Evolutionary conservation across 257 asterid species (phyloP).

Genomic region (Solanum lycopersicoides): DNA sequence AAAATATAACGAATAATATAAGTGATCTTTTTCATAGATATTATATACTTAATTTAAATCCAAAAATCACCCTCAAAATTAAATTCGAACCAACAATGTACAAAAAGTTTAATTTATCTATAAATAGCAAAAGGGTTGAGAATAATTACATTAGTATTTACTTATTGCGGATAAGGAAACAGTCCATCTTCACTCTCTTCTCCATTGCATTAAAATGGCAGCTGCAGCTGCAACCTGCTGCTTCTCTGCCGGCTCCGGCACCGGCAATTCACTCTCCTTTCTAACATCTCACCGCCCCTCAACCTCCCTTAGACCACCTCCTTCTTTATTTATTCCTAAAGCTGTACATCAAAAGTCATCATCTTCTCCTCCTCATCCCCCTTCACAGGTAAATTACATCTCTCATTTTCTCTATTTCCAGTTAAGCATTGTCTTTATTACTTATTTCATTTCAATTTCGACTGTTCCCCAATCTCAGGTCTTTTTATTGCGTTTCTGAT

Average conservation of each 20-base stretch:
- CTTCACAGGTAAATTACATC: not conserved
- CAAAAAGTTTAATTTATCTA: no score
- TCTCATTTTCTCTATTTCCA: not conserved
- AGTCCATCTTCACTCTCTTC: not conserved
- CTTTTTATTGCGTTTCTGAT: not conserved
- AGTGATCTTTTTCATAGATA: no score
- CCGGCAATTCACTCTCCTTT: not conserved
- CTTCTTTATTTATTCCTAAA: not conserved
- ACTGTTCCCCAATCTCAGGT: not conserved
- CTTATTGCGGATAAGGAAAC: not conserved
- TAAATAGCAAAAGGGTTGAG: not conserved
- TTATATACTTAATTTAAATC: no score
- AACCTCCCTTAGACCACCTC: not conserved
- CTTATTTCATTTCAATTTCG: not conserved
- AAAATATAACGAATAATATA: no score
- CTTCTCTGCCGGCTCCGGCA: not conserved
- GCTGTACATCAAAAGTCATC: not conserved
- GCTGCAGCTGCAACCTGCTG: constrained; percentile 2
- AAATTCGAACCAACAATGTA: no score
- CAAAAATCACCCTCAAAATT: no score
- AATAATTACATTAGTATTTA: not conserved
- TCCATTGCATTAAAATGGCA: not conserved
- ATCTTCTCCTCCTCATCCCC: not conserved
- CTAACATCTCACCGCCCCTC: not conserved
- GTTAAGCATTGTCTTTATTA: not conserved